Evolutionary conservation across 805 yeast species (phyloP).

Genomic region (Ascoidea rubescens): DNA sequence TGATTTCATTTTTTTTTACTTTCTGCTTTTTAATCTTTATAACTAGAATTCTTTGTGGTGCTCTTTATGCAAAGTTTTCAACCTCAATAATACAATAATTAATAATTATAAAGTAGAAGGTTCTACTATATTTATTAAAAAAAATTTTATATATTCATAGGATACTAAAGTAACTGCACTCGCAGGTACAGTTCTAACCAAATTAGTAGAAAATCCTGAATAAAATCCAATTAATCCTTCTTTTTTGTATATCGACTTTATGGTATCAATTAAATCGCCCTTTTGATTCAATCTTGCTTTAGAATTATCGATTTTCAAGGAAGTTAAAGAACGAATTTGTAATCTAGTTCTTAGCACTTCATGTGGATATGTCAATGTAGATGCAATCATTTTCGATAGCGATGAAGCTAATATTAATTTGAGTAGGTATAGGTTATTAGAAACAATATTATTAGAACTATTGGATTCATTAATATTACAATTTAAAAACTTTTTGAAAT

Average conservation of each 20-base stretch:
- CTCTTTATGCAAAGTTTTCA: not conserved
- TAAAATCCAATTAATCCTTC: slow-evolving; percentile 82
- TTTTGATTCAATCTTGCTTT: not conserved
- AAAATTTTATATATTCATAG: slow-evolving; percentile 65
- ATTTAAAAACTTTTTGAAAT: slow-evolving; percentile 43
- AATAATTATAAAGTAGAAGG: too few species aligned
- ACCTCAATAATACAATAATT: too few species aligned
- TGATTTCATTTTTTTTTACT: not conserved
- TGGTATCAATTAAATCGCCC: slow-evolving; percentile 15
- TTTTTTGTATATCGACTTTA: slow-evolving; percentile 30
- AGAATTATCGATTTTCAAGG: slow-evolving; percentile 15
- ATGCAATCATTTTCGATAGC: slow-evolving; percentile 76
- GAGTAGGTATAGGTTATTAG: slow-evolving; percentile 17
- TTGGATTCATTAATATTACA: slow-evolving; percentile 15
- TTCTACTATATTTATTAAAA: slow-evolving; percentile 19
- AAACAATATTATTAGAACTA: slow-evolving; percentile 12
- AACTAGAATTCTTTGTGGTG: not conserved
- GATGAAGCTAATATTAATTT: slow-evolving; percentile 57
- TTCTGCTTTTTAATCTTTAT: too few species aligned
- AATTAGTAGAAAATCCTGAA: slow-evolving; percentile 76
- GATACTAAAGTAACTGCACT: slow-evolving; percentile 91
- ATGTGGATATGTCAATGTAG: slow-evolving; percentile 86
- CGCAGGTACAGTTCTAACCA: slow-evolving; percentile 87
- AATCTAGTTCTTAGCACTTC: slow-evolving; percentile 86
- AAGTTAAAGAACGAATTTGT: slow-evolving; percentile 41